Percentiles rank a stretch among this genome's conserved stretches.
Evolutionary conservation across 2,329 filamentous ascomycete genomes (phyloP).

Genomic region (Amauroascus verrucosus): DNA sequence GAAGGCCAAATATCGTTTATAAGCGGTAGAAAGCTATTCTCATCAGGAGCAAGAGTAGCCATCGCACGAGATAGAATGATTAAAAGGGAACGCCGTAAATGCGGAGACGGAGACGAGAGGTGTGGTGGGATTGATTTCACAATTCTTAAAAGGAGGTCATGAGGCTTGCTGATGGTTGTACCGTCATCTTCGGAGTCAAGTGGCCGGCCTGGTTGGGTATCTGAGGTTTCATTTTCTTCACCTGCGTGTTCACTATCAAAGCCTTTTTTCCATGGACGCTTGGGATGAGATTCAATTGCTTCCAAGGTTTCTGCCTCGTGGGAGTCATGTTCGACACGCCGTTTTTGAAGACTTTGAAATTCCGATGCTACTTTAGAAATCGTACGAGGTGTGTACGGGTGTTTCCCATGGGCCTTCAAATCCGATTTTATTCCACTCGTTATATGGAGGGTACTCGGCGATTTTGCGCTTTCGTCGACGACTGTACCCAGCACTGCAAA

Average conservation of each 20-base stretch:
- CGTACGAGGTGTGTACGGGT: conserved; percentile 23
- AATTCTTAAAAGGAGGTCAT: conserved; percentile 71
- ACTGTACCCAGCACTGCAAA: conserved; percentile 76
- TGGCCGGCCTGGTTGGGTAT: conserved; percentile 26
- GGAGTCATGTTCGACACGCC: conserved; percentile 21
- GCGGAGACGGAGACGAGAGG: conserved; percentile 71
- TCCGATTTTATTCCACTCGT: conserved; percentile 23
- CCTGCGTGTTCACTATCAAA: conserved; percentile 17
- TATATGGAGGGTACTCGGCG: conserved; percentile 40
- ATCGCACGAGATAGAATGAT: conserved; percentile 63
- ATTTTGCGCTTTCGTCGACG: conserved; percentile 66
- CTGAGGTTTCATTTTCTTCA: conserved; percentile 20
- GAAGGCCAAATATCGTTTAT: conserved; percentile 89
- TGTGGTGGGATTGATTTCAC: conserved; percentile 79
- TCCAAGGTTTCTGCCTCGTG: conserved; percentile 7
- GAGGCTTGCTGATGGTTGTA: conserved; percentile 63
- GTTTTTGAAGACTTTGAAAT: conserved; percentile 27
- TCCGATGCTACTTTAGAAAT: conserved; percentile 28
- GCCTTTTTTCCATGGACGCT: conserved; percentile 21
- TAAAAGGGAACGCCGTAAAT: conserved; percentile 67
- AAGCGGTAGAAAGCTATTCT: conserved; percentile 75
- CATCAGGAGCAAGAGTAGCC: conserved; percentile 60
- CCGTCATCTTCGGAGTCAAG: conserved; percentile 42
- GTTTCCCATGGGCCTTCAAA: conserved; percentile 23
- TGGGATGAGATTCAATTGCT: conserved; percentile 18